A percentile compares a stretch with the other conserved stretches of the same genome.
These are phyloP conservation scores for Chaetomium sp. DNA, from an alignment of 2,329 filamentous ascomycete species.

Conservation along the genomic window DNA sequence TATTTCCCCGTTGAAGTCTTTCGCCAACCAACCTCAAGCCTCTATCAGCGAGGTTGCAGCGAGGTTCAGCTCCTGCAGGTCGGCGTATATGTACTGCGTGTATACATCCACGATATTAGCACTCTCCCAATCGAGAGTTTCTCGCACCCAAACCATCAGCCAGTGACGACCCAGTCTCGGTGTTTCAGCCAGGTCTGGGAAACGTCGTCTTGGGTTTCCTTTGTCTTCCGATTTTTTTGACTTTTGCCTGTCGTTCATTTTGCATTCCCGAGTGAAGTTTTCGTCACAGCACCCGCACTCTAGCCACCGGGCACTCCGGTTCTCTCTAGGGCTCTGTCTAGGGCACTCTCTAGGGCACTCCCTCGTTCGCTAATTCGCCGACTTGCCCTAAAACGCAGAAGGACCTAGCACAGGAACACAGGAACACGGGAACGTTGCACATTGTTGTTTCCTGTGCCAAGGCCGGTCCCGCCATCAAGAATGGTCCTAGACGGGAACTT, in stretches of 20 bases:
- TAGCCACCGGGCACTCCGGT: not conserved
- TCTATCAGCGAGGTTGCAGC: not conserved
- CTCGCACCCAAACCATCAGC: not conserved
- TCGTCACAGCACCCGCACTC: not conserved
- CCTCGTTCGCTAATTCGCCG: not conserved
- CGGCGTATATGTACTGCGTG: conserved; percentile 1
- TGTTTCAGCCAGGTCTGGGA: conserved; percentile 18
- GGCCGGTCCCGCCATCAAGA: not conserved
- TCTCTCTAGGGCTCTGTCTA: not conserved
- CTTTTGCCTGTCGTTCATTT: not conserved
- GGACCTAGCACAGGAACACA: not conserved
- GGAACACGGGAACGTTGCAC: not conserved
- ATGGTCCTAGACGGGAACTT: conserved; percentile 12
- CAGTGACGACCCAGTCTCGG: conserved; percentile 14
- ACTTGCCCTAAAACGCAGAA: not conserved
- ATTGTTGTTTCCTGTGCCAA: conserved; percentile 2
- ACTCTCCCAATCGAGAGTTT: conserved; percentile 9
- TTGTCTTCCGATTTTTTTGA: not conserved
- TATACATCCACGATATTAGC: not conserved
- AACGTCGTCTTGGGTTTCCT: not conserved
- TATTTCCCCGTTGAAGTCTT: not conserved
- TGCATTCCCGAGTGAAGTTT: not conserved
- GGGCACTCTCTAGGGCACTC: too few species aligned
- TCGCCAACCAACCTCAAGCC: not conserved
- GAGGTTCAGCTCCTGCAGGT: not conserved